Evolutionary conservation across 164 flowering plant genomes (phyloP).

Genomic region (Kingdonia uniflora): DNA sequence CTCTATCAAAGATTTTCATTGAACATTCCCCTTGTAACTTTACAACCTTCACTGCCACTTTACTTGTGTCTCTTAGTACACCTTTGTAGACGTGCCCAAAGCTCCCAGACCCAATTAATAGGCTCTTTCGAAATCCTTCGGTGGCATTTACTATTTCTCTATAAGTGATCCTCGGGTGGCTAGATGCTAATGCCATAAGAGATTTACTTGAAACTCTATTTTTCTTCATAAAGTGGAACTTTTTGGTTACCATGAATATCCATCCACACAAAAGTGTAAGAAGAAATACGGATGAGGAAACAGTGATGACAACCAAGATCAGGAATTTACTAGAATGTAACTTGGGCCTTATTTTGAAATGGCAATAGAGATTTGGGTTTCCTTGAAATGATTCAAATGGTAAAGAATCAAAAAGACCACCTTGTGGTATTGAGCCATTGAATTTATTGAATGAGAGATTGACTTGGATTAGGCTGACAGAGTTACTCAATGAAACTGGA

Average conservation of each 20-base stretch:
- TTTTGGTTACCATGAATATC: conserved; percentile 7
- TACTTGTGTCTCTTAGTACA: conserved; percentile 14
- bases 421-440: conserved; percentile 13
- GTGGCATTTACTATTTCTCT: conserved; percentile 23
- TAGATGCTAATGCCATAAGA: conserved; percentile 3
- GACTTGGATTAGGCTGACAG: conserved; percentile 11
- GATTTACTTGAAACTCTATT: conserved; percentile 2
- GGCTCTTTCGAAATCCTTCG: conserved; percentile 15
- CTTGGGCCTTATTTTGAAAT: background rate
- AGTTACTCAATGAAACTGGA: conserved; percentile 13
- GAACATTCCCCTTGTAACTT: conserved; percentile 17
- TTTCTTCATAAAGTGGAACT: conserved; percentile 1
- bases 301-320: conserved; percentile 9
- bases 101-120: conserved; percentile 21
- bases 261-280: conserved; percentile 15
- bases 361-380: conserved; percentile 17
- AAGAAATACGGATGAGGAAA: conserved; percentile 12
- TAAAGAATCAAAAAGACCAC: conserved; percentile 12
- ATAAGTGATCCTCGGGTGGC: conserved; percentile 22
- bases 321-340: conserved; percentile 13
- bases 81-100: conserved; percentile 23
- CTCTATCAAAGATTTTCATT: conserved; percentile 20
- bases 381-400: conserved; percentile 17
- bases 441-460: conserved; percentile 15
- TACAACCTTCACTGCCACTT: conserved; percentile 21